Conservation (phyloP, 805 yeast species). For the Candida nitratophila region DNA sequence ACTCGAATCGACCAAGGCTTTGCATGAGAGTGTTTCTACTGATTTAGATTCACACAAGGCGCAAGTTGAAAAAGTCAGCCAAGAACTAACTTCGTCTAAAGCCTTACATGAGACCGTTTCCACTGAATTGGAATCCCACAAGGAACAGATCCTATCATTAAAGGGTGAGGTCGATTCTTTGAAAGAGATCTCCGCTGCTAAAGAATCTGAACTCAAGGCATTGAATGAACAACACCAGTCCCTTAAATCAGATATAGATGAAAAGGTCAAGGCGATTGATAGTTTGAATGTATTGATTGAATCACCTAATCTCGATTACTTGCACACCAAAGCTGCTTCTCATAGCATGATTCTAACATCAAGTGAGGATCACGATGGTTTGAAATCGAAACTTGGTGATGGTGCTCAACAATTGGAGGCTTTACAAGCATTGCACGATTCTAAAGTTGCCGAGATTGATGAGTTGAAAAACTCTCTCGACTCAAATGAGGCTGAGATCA, state of each 20-base stretch:
- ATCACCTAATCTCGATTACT: constrained; percentile 24
- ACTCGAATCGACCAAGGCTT: neutral
- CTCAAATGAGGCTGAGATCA: neutral
- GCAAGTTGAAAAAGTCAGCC: no score
- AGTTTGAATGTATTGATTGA: neutral
- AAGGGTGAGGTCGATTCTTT: neutral
- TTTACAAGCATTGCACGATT: neutral
- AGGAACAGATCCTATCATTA: neutral
- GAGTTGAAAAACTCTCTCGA: neutral
- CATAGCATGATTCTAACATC: constrained; percentile 23
- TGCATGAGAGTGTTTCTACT: neutral
- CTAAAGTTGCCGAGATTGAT: neutral
- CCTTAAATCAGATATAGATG: neutral
- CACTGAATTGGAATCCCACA: no score
- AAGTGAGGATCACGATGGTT: constrained; percentile 4
- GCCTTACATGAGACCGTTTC: no score
- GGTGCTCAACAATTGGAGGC: neutral
- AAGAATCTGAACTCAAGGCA: neutral
- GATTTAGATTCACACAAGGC: neutral
- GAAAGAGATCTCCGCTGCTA: neutral
- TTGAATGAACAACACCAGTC: neutral
- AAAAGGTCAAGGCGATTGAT: neutral
- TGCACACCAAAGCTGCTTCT: neutral
- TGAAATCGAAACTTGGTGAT: neutral
- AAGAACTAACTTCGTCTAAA: no score